These are phyloP conservation scores for Hyparrhenia diplandra DNA, from an alignment of 176 grass and related monocot genomes.

Conservation along the genomic window DNA sequence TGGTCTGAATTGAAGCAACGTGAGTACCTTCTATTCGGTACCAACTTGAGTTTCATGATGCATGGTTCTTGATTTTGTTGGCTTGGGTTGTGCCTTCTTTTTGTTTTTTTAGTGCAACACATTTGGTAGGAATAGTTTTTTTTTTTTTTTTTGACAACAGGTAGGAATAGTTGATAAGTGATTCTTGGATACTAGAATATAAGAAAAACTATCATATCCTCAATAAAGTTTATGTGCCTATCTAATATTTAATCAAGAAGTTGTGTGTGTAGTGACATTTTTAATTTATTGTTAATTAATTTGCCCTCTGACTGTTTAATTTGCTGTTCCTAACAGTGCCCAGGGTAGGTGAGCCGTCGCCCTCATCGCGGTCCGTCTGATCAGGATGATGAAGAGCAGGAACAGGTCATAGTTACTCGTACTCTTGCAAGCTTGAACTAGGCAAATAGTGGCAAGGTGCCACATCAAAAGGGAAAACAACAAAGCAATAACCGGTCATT, in stretches of 20 bases:
- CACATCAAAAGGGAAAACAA: conserved; percentile 37
- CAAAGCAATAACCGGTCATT: conserved; percentile 20
- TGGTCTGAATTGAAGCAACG: conserved; percentile 67
- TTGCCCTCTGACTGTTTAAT: conserved; percentile 19
- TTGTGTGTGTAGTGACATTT: neutral
- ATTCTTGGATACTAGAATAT: neutral
- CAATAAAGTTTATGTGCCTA: neutral
- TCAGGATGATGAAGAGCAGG: conserved; percentile 52
- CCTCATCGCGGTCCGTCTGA: conserved; percentile 31
- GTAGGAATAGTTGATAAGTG: too few relatives aligned
- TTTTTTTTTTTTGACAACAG: too few relatives aligned
- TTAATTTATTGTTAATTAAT: neutral
- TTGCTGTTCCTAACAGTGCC: conserved; percentile 44
- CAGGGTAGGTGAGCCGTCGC: conserved; percentile 35
- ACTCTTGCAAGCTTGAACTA: conserved; percentile 63
- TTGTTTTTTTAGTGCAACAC: neutral
- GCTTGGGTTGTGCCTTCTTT: neutral
- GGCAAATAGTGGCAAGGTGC: conserved; percentile 22
- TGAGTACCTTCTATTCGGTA: conserved; percentile 26
- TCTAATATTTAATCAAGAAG: neutral
- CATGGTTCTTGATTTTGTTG: neutral
- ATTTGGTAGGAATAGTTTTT: neutral
- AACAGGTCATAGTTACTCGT: conserved; percentile 52
- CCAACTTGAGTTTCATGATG: neutral
- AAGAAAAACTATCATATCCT: neutral